Evolutionary conservation across 2,329 filamentous ascomycete species (phyloP).

Genomic region (Talaromyces sp.): DNA sequence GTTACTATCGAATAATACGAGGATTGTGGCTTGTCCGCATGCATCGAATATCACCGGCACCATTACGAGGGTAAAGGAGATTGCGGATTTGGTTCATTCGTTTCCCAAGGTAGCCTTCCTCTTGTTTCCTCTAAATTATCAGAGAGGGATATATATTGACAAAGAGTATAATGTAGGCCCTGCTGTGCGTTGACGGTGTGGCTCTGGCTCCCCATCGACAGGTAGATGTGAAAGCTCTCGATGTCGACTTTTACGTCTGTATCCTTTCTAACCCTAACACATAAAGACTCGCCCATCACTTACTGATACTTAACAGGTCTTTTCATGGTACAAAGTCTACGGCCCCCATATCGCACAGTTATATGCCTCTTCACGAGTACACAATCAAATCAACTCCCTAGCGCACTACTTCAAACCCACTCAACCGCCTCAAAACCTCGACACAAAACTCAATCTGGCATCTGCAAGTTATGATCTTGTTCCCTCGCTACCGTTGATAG

Average conservation of each 20-base stretch:
- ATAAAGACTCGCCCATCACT: not conserved
- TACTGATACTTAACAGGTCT: not conserved
- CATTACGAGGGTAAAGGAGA: not conserved
- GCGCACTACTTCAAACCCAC: constrained; percentile 1
- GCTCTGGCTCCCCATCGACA: not conserved
- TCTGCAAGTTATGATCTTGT: not conserved
- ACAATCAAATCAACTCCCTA: not conserved
- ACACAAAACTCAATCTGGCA: not conserved
- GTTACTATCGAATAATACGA: not conserved
- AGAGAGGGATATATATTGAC: not conserved
- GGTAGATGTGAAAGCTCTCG: not conserved
- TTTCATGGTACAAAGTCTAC: not conserved
- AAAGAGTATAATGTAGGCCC: not conserved
- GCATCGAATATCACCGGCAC: not conserved
- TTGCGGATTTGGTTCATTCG: not conserved
- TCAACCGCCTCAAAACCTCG: not conserved
- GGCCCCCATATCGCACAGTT: not conserved
- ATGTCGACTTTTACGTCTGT: constrained; percentile 1
- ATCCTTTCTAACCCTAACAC: not conserved
- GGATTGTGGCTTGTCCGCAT: not conserved
- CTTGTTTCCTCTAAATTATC: too few relatives aligned
- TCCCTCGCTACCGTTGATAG: not conserved
- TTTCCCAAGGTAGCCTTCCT: not conserved
- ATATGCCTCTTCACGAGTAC: not conserved
- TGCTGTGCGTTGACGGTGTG: not conserved